Base-by-base conservation (phyloP, 345 rosid species). In the Dimocarpus longan region DNA sequence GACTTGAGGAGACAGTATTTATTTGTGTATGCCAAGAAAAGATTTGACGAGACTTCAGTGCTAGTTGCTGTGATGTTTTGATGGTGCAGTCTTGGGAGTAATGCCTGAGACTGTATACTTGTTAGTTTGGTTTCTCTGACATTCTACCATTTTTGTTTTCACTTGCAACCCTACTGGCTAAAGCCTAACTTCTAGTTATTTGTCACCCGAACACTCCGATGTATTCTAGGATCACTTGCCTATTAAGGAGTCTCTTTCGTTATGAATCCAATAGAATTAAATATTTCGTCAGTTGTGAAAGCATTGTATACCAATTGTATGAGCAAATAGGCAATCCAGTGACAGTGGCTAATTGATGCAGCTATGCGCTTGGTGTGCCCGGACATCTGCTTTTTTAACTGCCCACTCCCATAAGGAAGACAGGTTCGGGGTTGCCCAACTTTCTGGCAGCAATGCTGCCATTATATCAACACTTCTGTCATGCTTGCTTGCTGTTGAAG, bases 361-460 rank as follows among this genome's bases (percentile, higher is more conserved):
- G 95, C 84, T 90, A 74, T 90, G 77, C 80, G 92, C 94, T 2
- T 96, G 99, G 99, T 90, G 91, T 81, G 94, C 98, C 54, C 93
- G 89, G 74, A 78, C 89, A 46, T 76, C 80, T 67, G 89, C 98
- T 37, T 87, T 89, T 70, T 83, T 94, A 82, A 93, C 98, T 48
- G 91, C 91, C 43, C 84, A 82, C 79, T 96, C 99, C 8, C 95
- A 72, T 78, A 80, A 83, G 52, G 97, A 96, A 82, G 98, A 94
- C 86, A 89, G 94, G 67, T 93, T 84, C 70, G 98, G 99, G 62
- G 95, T 96, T 68, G 99, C 99, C 46, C 99, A 94, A 83, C 88
- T 96, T 40, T 89, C 98, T 39, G 97, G 99, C 77, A 90, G 95
- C 80, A 94, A 90, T 66, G 82, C 97, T 11, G 85, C 92, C 68